Base-by-base conservation (phyloP, 108 stramenopile genomes). In the Chaetoceros muelleri region DNA sequence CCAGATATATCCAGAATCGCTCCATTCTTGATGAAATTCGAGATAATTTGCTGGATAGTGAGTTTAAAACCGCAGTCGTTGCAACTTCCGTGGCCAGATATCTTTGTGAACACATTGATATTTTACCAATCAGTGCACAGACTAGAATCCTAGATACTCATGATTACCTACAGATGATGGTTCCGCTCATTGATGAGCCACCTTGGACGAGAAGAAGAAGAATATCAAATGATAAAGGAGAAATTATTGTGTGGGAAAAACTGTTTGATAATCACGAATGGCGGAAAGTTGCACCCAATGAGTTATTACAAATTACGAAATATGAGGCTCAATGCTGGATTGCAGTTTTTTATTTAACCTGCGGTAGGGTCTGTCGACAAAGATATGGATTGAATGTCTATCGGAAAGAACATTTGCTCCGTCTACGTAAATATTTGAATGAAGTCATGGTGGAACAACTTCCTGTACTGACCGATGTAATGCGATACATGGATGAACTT, bases 301-400 rank as follows among this genome's bases (percentile, higher is more conserved):
- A 87, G 19, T 68, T 93, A 13, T 60, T 90, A 7, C 55, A 64
- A 45, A 27, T 93, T 20, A 87, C 89, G 3, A 79, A 78, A 58
- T 45, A 53, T 7, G 88, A 89, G 53, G 91, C 78, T 2, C 88
- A 93, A 61, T 73, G 78, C 1, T 93, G 92, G 92, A 66, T 93
- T 7, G 78, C 76, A 26, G 50, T 93, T 18, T 89, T 65, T 73
- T 77, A 83, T 65, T 66, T 93, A 2, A 71, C 80, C 27, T 48
- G 74, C 24, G 62, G 70, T 44, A 60, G 62, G 20, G 64, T 71
- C 45, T 75, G 80, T 45, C 71, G 89, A 16, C 72, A 81, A 50
- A 34, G 80, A 1, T 93, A 91, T 50, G 70, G 65, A 26, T 56
- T 93, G 21, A 82, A 93, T 60, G 78, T 72, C 24, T 87, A 75